Evolutionary conservation across 306 rosid species (phyloP), one percentile per base, ranked within the genome.

Genomic region (Dryas alaskensis): DNA sequence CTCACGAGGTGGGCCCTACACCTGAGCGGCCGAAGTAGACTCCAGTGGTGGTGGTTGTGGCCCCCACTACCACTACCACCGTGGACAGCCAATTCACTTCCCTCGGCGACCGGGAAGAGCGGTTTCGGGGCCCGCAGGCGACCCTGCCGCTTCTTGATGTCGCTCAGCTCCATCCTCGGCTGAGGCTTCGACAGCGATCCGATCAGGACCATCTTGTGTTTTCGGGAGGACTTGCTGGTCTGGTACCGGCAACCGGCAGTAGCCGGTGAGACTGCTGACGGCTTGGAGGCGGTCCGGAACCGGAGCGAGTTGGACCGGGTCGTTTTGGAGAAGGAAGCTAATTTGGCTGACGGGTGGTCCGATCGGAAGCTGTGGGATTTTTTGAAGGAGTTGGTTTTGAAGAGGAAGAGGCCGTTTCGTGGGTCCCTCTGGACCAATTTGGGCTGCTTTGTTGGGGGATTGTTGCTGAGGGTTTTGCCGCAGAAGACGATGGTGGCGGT

Each of bases 311-410:
- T 31, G 37, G 37, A 31, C 37, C 37, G 37, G 37, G 37, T 31
- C 37, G 37, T 31, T 31, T 31, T 31, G 37, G 37, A 31, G 37
- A 31, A 31, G 37, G 37, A 31, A 31, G 37, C 37, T 31, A 31
- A 31, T 31, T 31, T 31, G 37, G 37, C 37, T 31, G 37, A 31
- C 37, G 37, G 37, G 37, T 31, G 47, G 2, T 47, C 25, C 0
- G 73, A 52, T 0, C 73, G 59, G 60, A 66, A 51, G 67, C 73
- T 78, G 12, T 58, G 67, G 14, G 72, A 68, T 7, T 49, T 60
- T 46, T 78, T 78, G 73, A 78, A 78, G 40, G 81, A 78, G 37
- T 78, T 74, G n/a, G 76, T 72, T 53, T 69, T 55, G 43, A 61
- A 53, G 25, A 72, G 45, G 73, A 71, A 63, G 60, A 78, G 78